phyloP scores from a whole-genome alignment of 768 basidiomycete genomes.

The Phaffia tasmanica region DNA sequence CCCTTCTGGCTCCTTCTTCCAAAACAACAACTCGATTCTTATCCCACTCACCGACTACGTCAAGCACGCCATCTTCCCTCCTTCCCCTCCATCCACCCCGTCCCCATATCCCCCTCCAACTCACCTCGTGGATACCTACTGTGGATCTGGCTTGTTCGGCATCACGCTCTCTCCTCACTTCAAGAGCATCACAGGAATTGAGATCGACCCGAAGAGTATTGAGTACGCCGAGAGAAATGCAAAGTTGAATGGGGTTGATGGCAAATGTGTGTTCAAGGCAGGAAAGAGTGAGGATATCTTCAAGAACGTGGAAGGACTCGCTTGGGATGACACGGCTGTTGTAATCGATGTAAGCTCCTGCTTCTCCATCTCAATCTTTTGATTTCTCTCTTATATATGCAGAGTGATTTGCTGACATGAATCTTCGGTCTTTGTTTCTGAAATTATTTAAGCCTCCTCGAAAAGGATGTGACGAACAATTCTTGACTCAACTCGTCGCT shows the following conservation, averaged over 20 bases:
- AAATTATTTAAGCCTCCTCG: conserved; percentile 66
- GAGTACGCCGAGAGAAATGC: conserved; percentile 39
- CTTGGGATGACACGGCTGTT: conserved; percentile 35
- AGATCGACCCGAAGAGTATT: conserved; percentile 32
- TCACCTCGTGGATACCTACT: conserved; percentile 86
- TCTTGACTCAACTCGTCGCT: conserved; percentile 59
- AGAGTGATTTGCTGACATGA: neutral
- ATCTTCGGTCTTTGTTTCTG: conserved; percentile 1
- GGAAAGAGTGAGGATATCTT: conserved; percentile 88
- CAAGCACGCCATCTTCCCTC: conserved; percentile 53
- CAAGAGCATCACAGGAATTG: conserved; percentile 55
- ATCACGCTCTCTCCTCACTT: conserved; percentile 70
- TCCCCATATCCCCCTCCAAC: conserved; percentile 40
- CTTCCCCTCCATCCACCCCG: conserved; percentile 27
- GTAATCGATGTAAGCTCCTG: conserved; percentile 34
- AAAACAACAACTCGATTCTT: conserved; percentile 93
- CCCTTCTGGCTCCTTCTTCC: conserved; percentile 75
- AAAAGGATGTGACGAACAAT: conserved; percentile 74
- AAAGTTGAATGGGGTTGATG: conserved; percentile 42
- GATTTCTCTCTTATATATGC: neutral
- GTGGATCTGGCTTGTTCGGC: conserved; percentile 73
- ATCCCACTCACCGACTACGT: conserved; percentile 75
- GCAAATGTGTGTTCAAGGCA: conserved; percentile 55
- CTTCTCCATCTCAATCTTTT: neutral
- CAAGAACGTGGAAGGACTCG: conserved; percentile 28